phyloP scores from a whole-genome alignment of 169 alveolate species.

The Eimeria praecox region DNA sequence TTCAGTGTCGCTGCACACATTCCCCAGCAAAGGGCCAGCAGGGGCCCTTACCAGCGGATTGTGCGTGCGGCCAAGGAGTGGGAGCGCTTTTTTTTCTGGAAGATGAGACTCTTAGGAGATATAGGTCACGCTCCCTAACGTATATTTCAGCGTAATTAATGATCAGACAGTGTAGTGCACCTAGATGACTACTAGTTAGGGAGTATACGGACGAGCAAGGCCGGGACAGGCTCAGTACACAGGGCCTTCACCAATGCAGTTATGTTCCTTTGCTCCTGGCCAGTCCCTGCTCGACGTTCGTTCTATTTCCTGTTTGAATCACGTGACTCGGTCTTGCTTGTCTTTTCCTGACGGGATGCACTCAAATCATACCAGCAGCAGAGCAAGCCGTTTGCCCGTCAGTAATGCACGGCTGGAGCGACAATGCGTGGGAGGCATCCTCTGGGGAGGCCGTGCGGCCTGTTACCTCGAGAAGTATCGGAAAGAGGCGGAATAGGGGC shows the following conservation, averaged over 20 bases:
- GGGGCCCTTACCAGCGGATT: too few species aligned
- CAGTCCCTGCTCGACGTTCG: not conserved
- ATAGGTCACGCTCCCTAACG: too few species aligned
- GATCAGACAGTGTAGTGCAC: too few species aligned
- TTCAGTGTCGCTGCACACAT: too few species aligned
- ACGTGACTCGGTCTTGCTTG: not conserved
- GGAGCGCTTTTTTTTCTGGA: too few species aligned
- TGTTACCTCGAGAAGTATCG: not conserved
- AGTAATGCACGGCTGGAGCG: not conserved
- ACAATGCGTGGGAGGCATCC: not conserved
- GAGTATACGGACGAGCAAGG: not conserved
- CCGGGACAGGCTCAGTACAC: not conserved
- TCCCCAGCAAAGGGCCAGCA: too few species aligned
- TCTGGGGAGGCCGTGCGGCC: not conserved
- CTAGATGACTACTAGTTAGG: not conserved
- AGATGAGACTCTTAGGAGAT: too few species aligned
- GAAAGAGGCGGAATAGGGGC: not conserved
- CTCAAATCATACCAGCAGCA: not conserved
- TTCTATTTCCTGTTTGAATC: not conserved
- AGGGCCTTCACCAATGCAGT: not conserved
- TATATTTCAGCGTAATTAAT: too few species aligned
- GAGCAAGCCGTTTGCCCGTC: not conserved
- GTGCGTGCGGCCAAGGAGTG: too few species aligned
- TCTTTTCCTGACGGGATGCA: not conserved
- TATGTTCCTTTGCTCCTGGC: not conserved